Conservation (phyloP, 169 alveolate species). For the Amoebophrya sp. region DNA sequence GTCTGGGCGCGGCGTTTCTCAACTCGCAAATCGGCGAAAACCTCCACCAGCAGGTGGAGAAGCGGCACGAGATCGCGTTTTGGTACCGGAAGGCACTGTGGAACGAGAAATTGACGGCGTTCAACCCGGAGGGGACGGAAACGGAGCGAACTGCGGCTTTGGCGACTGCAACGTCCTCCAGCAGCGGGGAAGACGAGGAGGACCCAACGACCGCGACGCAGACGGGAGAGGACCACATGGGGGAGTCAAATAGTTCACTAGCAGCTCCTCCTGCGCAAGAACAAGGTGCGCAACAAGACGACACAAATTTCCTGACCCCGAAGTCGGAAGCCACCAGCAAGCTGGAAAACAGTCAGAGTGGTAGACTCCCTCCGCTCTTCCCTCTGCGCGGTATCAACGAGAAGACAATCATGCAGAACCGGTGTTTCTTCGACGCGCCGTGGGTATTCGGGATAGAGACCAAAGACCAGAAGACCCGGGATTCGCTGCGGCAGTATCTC, state of each 20-base stretch:
- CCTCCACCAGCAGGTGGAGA: not conserved
- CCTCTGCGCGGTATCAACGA: not conserved
- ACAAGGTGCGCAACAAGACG: not conserved
- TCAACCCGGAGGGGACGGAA: not conserved
- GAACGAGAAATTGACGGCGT: no score
- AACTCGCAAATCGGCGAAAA: constrained; percentile 33
- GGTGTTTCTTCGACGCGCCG: constrained; percentile 42
- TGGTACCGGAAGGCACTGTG: not conserved
- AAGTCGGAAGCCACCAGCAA: not conserved
- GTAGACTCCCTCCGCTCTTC: not conserved
- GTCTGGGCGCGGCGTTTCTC: constrained; percentile 47
- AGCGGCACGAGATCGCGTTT: not conserved
- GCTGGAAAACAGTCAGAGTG: not conserved
- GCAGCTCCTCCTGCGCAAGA: no score
- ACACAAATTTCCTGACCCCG: constrained; percentile 33
- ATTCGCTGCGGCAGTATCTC: constrained; percentile 39
- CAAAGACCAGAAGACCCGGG: constrained; percentile 33
- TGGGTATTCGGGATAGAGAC: constrained; percentile 50
- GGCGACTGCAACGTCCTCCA: no score
- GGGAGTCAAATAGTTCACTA: no score
- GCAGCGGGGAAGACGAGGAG: constrained; percentile 34
- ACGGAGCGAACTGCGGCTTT: not conserved
- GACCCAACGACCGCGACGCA: not conserved
- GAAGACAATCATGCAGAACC: no score
- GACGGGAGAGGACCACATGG: no score